Conservation (phyloP, 2,329 filamentous ascomycete species). For the Verticillium tricorpus region DNA sequence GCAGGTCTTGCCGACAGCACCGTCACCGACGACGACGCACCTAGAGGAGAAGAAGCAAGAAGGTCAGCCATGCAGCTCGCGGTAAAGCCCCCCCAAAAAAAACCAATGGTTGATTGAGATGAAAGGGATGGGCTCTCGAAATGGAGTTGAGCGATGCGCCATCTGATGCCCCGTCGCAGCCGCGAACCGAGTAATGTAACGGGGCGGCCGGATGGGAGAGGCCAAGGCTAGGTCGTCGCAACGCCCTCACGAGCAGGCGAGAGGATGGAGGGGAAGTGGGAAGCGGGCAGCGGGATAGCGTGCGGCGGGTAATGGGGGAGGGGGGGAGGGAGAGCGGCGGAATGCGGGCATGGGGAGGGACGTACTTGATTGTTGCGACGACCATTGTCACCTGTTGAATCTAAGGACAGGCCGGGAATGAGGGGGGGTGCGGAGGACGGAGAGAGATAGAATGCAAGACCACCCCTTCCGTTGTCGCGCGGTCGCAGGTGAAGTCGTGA, state of each 20-base stretch:
- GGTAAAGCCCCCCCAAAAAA: too few species aligned
- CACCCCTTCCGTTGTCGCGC: neutral
- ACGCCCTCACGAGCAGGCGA: conserved; percentile 1
- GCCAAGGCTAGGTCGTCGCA: neutral
- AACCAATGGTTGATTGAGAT: neutral
- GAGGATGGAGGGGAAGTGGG: conserved; percentile 5
- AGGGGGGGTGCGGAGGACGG: neutral
- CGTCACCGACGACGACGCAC: conserved; percentile 98
- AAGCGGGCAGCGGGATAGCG: conserved; percentile 2
- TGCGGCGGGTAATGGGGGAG: conserved; percentile 7
- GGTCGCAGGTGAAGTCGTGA: conserved; percentile 1
- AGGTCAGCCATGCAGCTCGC: neutral
- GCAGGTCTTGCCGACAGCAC: conserved; percentile 99
- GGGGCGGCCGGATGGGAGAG: conserved; percentile 1
- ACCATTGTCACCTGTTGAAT: conserved; percentile 40
- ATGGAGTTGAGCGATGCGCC: neutral
- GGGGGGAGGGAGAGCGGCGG: conserved; percentile 1
- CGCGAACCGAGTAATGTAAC: neutral
- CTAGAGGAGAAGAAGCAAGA: conserved; percentile 38
- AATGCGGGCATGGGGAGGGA: conserved; percentile 20
- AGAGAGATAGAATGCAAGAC: neutral
- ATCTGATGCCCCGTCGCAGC: neutral
- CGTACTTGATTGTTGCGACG: conserved; percentile 62
- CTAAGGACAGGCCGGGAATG: neutral
- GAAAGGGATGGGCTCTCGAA: neutral